phyloP scores from a whole-genome alignment of 139 green algal genomes.

The Parachlorella kessleri region DNA sequence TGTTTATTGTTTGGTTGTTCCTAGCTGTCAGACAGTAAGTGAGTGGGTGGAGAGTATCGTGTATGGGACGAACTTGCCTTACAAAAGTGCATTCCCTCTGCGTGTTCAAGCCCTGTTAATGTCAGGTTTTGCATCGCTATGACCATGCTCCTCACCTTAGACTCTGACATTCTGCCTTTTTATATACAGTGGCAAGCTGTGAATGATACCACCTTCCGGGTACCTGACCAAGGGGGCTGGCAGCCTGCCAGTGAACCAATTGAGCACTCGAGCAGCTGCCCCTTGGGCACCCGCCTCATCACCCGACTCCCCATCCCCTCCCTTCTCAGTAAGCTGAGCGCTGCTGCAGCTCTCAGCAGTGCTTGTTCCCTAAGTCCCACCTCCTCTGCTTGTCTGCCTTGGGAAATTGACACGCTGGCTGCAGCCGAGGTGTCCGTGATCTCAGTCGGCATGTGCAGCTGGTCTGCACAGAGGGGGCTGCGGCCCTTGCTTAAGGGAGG shows the following conservation, averaged over 20 bases:
- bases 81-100: neutral
- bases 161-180: no score
- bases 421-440: no score
- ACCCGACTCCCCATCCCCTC: constrained; percentile 3
- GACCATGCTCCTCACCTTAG: no score
- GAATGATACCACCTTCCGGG: constrained; percentile 51
- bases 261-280: neutral
- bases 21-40: neutral
- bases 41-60: neutral
- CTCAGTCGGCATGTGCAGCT: neutral
- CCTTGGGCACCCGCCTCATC: neutral
- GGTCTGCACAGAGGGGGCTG: neutral
- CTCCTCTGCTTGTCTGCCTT: neutral
- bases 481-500: neutral
- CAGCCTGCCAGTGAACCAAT: constrained; percentile 16
- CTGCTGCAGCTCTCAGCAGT: neutral
- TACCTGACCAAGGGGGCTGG: constrained; percentile 37
- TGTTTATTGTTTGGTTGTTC: neutral
- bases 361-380: neutral
- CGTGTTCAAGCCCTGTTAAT: no score
- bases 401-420: neutral
- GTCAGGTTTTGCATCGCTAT: no score
- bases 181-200: constrained; percentile 19
- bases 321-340: neutral
- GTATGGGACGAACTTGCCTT: neutral